phyloP scores from a whole-genome alignment of 371 early-diverging fungal species.

The Rhizopus stolonifer region DNA sequence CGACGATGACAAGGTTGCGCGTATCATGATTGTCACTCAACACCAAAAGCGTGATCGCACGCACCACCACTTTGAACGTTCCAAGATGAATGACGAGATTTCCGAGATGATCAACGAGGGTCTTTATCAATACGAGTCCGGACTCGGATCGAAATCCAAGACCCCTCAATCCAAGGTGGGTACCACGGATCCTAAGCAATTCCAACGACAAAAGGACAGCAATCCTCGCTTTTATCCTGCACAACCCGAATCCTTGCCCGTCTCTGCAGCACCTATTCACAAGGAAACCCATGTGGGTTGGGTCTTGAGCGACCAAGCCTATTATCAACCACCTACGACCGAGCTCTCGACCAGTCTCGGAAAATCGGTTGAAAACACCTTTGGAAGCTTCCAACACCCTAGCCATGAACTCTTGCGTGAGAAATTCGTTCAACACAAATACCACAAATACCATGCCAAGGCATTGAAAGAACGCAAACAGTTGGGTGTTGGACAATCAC shows the following conservation, averaged over 20 bases:
- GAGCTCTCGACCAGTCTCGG: conserved; percentile 39
- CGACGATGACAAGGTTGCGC: conserved; percentile 87
- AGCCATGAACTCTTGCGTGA: conserved; percentile 91
- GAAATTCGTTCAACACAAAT: conserved; percentile 95
- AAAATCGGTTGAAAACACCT: conserved; percentile 44
- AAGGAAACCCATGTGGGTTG: conserved; percentile 89
- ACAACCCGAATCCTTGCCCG: conserved; percentile 51
- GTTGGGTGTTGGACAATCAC: conserved; percentile 86
- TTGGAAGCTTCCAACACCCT: conserved; percentile 88
- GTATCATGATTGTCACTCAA: conserved; percentile 90
- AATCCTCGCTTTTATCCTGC: conserved; percentile 60
- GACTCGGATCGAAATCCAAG: conserved; percentile 44
- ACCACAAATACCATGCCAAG: conserved; percentile 90
- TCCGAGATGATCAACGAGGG: conserved; percentile 94
- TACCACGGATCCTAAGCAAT: conserved; percentile 64
- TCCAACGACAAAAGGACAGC: conserved; percentile 20
- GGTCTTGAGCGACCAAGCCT: conserved; percentile 64
- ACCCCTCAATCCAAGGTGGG: conserved; percentile 61
- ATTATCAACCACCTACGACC: conserved; percentile 45
- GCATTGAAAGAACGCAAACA: conserved; percentile 91
- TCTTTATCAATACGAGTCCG: conserved; percentile 83
- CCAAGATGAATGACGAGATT: conserved; percentile 82
- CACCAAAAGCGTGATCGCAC: conserved; percentile 67
- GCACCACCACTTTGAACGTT: conserved; percentile 76
- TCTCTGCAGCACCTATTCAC: conserved; percentile 37